These are phyloP conservation scores for Teunomyces panamensis DNA, from an alignment of 805 yeast species.

Conservation along the genomic window DNA sequence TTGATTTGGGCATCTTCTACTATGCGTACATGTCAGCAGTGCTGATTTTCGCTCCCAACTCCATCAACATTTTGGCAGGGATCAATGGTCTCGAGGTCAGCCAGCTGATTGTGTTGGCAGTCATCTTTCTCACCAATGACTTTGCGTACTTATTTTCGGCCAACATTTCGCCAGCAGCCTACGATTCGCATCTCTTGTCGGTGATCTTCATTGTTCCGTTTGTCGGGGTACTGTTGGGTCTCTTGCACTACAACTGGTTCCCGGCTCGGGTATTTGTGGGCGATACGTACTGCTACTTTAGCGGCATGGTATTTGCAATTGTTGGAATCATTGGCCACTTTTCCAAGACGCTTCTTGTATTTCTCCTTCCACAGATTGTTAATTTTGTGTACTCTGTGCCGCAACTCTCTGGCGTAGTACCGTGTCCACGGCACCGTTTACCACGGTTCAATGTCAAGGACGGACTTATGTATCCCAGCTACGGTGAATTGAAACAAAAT, in stretches of 20 bases:
- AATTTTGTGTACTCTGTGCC: constrained; percentile 92
- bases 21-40: constrained; percentile 88
- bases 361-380: constrained; percentile 87
- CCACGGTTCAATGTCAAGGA: constrained; percentile 71
- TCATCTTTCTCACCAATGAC: constrained; percentile 75
- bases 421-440: constrained; percentile 93
- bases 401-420: constrained; percentile 80
- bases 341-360: constrained; percentile 83
- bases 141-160: constrained; percentile 54
- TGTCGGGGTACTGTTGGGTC: constrained; percentile 75
- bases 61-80: constrained; percentile 94
- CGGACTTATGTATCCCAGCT: constrained; percentile 69
- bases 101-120: constrained; percentile 77
- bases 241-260: constrained; percentile 79
- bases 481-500: constrained; percentile 31
- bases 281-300: constrained; percentile 95
- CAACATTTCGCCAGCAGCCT: constrained; percentile 49
- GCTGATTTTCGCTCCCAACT: constrained; percentile 92
- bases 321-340: constrained; percentile 96
- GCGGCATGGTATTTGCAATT: constrained; percentile 98
- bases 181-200: constrained; percentile 80
- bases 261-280: constrained; percentile 96
- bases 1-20: constrained; percentile 79
- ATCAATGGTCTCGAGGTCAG: constrained; percentile 96
- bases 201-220: constrained; percentile 80